Evolutionary conservation across 2,329 filamentous ascomycete species (phyloP), one percentile per base, ranked within the genome.

Genomic region (Pestalotiopsis sp.): DNA sequence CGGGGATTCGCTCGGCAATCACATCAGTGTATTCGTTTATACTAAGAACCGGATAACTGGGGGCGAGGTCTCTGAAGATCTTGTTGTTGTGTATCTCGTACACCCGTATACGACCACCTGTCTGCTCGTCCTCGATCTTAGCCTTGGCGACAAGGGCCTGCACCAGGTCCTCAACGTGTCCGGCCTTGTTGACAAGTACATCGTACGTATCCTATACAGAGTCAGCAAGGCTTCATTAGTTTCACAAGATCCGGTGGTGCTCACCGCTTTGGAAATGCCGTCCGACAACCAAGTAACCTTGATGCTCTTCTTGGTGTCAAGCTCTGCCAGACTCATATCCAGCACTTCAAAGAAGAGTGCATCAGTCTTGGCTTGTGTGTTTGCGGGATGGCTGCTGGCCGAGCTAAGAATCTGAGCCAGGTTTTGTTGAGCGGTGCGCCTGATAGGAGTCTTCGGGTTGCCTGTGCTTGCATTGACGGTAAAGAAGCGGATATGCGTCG

Each of bases 281-380:
- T 99, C 96, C 56, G 91, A 92, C 61, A 99, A 84, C 90, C 92
- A 95, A 1, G 86, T 93, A 62, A 99, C 83, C 79, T 93, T 95
- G 71, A 98, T 84, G 68, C 85, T 89, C 84, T 97, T 98, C 84
- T 97, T 96, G 68, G 93, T 96, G 77, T 99, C 96, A 58, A 97
- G 86, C 80, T 99, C 97, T 27, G 93, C 92, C 61, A 99, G 83
- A 75, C 94, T 97, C 85, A 98, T 97, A 71, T 99, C 96, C 56
- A 99, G 84, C 36, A 98, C 89, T 79, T 99, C 96, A 77, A 95
- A 99, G 79, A 91, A 98, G 66, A 99, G 85, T 0, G 92, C 89
- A 80, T 98, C 95, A 23, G 87, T 82, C 67, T 91, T 88, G 76
- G 94, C 92, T 39, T 87, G 90, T 68, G 88, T 87, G 73, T 90